phyloP scores from a whole-genome alignment of 2,329 filamentous ascomycete genomes.

The Fusarium avenaceum region DNA sequence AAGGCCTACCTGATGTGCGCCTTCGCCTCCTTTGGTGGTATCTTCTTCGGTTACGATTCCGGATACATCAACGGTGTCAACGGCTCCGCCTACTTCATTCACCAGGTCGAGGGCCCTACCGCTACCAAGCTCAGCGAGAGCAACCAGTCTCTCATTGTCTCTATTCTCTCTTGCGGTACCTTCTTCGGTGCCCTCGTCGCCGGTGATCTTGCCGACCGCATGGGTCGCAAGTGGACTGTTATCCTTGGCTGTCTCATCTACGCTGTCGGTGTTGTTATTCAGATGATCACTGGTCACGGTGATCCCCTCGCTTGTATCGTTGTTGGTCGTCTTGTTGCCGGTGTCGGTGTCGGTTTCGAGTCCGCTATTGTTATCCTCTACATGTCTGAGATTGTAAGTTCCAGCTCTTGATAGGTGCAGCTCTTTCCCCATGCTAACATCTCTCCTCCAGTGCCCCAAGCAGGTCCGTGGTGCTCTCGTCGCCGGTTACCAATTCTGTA shows the following conservation, averaged over 20 bases:
- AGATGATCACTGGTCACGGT: constrained; percentile 43
- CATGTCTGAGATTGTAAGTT: constrained; percentile 46
- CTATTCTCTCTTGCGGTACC: constrained; percentile 81
- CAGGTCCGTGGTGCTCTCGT: constrained; percentile 41
- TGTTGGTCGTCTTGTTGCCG: constrained; percentile 43
- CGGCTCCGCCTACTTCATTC: constrained; percentile 65
- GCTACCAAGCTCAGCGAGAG: constrained; percentile 55
- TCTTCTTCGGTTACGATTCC: constrained; percentile 85
- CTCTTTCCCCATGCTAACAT: constrained; percentile 10
- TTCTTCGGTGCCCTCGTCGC: constrained; percentile 85
- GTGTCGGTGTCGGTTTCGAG: constrained; percentile 44
- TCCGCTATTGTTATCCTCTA: constrained; percentile 45
- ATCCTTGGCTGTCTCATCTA: constrained; percentile 80
- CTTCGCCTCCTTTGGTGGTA: constrained; percentile 78
- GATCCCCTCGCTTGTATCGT: constrained; percentile 41
- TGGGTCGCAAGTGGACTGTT: constrained; percentile 80
- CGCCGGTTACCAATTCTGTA: constrained; percentile 45
- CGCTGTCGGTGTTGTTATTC: constrained; percentile 70
- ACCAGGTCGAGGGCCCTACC: constrained; percentile 61
- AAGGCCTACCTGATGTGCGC: constrained; percentile 78
- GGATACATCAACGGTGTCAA: constrained; percentile 79
- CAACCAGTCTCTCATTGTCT: constrained; percentile 73
- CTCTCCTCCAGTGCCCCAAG: constrained; percentile 30
- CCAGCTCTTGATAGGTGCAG: constrained; percentile 77
- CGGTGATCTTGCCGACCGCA: constrained; percentile 81